phyloP scores from a whole-genome alignment of 768 basidiomycete species.

The Russula vinacea region DNA sequence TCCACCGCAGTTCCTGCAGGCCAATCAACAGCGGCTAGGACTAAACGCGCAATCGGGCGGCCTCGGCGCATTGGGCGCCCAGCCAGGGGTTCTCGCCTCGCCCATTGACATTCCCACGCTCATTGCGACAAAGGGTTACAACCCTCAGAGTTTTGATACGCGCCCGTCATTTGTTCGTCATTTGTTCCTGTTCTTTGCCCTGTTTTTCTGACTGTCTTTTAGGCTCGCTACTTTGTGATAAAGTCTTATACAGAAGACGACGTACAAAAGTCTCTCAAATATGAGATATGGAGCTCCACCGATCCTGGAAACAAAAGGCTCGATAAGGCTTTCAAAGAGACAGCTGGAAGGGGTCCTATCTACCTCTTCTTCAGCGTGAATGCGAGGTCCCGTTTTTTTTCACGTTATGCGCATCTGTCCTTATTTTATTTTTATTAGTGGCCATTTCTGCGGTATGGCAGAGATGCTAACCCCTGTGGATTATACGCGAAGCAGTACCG shows the following conservation, averaged over 20 bases:
- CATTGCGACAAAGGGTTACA: slow-evolving; percentile 86
- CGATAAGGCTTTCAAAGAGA: slow-evolving; percentile 96
- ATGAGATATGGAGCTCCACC: slow-evolving; percentile 97
- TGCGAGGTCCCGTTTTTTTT: slow-evolving; percentile 53
- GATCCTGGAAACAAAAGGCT: slow-evolving; percentile 96
- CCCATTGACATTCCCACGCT: slow-evolving; percentile 86
- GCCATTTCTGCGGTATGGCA: slow-evolving; percentile 98
- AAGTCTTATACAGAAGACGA: slow-evolving; percentile 99
- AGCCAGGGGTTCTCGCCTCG: slow-evolving; percentile 46
- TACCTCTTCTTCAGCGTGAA: slow-evolving; percentile 99
- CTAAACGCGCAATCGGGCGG: slow-evolving; percentile 38
- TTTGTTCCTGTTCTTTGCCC: slow-evolving; percentile 4
- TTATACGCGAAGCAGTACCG: slow-evolving; percentile 89
- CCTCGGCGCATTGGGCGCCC: slow-evolving; percentile 40
- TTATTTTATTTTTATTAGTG: slow-evolving; percentile 44
- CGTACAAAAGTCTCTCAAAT: slow-evolving; percentile 96
- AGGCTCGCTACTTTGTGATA: slow-evolving; percentile 96
- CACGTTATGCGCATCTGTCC: background rate
- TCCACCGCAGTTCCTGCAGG: slow-evolving; percentile 60
- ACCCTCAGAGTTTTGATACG: slow-evolving; percentile 79
- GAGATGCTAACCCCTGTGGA: slow-evolving; percentile 97
- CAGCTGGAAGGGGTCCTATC: slow-evolving; percentile 86
- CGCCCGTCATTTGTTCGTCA: slow-evolving; percentile 69
- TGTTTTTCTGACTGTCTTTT: slow-evolving; percentile 21
- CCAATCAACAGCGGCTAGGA: slow-evolving; percentile 42